Evolutionary conservation across 352 stramenopile species (phyloP), one percentile per base, ranked within the genome.

Genomic region (Phytophthora chlamydospora): DNA sequence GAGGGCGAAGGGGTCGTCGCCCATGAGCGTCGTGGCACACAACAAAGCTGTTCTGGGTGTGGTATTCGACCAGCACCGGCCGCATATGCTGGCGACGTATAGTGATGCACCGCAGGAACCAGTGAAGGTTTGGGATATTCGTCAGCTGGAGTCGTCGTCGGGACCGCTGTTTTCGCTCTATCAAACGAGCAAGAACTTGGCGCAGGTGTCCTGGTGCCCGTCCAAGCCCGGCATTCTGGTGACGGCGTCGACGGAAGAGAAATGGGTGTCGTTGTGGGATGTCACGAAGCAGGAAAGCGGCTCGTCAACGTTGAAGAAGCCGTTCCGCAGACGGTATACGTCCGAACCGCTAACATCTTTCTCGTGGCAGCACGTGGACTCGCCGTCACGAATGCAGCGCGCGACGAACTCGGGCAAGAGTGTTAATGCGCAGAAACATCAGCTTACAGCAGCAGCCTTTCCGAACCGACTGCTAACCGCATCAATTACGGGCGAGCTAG

Each of bases 111-210:
- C 84, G 12, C 83, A 96, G 42, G 87, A 94, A 58, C 79, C 81
- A 5, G 76, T 96, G 16, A 94, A 94, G 60, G 80, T 96, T 6
- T 96, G 87, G 87, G 87, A 96, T 66, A 90, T 96, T 44, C 87
- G 87, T 4, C 85, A 88, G 39, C 53, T 96, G n/a, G 78, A 92
- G 50, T 75, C 76, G 6, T 83, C 80, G 6, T 69, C 73, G 0
- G 82, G 84, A 0, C 80, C 87, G 11, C 44, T 96, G 8, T 57
- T 91, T n/a, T 84, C 85, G 13, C 63, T 96, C 10, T 83, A 93
- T 21, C 82, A 82, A 29, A 79, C 73, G 0, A 90, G 80, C 59
- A 92, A 92, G 48, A 87, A 72, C 36, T 71, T 96, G 8, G 62
- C 82, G 10, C 85, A 94, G 38, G 83, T 96, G 34, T 78, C 84